Percentiles rank a stretch among this genome's conserved stretches.
Conservation (phyloP, 257 asterid genomes). For the Solanum pinnatisectum region DNA sequence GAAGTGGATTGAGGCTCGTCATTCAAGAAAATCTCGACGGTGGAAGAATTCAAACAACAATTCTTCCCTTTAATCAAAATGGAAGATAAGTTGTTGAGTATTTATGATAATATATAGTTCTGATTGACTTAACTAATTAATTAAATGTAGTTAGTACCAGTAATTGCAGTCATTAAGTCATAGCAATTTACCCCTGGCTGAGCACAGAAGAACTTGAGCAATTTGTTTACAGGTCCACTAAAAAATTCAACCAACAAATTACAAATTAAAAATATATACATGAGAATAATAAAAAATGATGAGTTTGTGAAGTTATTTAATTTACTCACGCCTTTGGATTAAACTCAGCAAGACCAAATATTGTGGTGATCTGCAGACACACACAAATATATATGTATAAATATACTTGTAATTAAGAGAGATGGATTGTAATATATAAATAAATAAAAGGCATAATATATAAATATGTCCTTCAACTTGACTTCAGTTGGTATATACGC, state of each 20-base stretch:
- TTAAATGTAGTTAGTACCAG: constrained; percentile 21
- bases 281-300: background rate
- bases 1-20: constrained; percentile 65
- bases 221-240: constrained; percentile 30
- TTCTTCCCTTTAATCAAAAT: constrained; percentile 32
- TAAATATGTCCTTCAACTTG: background rate
- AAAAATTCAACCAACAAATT: background rate
- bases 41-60: constrained; percentile 50
- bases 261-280: background rate
- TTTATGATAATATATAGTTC: background rate
- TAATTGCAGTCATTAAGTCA: constrained; percentile 40
- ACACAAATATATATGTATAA: background rate
- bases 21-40: constrained; percentile 27
- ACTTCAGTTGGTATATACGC: too few species aligned
- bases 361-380: constrained; percentile 27
- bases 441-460: background rate
- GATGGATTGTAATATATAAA: background rate
- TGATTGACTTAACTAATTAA: background rate
- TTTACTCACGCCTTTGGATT: constrained; percentile 50
- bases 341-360: constrained; percentile 58
- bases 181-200: constrained; percentile 37
- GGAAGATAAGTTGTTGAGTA: background rate
- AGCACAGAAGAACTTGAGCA: constrained; percentile 29
- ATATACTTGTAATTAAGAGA: background rate
- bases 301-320: background rate